A percentile compares a stretch with the other conserved stretches of the same genome.
Evolutionary conservation across 805 yeast species (phyloP).

Genomic region (Maudiozyma pseudohumilis): DNA sequence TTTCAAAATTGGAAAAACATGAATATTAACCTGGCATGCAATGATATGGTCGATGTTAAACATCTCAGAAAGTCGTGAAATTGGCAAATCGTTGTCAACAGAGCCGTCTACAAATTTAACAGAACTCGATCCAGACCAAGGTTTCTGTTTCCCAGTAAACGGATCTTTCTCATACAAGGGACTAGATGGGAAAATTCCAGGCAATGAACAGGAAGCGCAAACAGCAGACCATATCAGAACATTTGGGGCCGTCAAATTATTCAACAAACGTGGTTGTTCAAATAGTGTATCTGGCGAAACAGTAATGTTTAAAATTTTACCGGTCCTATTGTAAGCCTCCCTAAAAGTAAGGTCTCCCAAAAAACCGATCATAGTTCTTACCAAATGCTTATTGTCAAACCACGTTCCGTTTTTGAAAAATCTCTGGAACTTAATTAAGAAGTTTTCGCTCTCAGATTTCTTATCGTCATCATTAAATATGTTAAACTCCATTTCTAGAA

Average conservation of each 20-base stretch:
- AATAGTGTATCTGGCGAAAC: constrained; percentile 84
- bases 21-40: constrained; percentile 95
- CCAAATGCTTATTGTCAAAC: constrained; percentile 65
- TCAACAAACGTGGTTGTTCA: constrained; percentile 78
- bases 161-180: constrained; percentile 75
- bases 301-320: constrained; percentile 79
- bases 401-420: constrained; percentile 78
- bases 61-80: constrained; percentile 82
- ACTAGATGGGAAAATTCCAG: constrained; percentile 78
- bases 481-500: constrained; percentile 34
- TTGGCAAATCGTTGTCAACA: constrained; percentile 86
- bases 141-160: constrained; percentile 56
- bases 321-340: constrained; percentile 89
- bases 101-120: constrained; percentile 89
- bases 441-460: constrained; percentile 40
- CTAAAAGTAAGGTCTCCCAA: constrained; percentile 85
- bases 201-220: constrained; percentile 87
- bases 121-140: constrained; percentile 64
- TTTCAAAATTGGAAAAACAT: constrained; percentile 76
- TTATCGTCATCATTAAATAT: constrained; percentile 50
- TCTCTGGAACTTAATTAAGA: constrained; percentile 41
- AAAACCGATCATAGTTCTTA: constrained; percentile 60
- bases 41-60: constrained; percentile 93
- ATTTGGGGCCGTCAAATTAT: constrained; percentile 68
- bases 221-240: constrained; percentile 78